Evolutionary conservation across 202 grass and related monocot species (phyloP).

Genomic region (Panicum hallii): DNA sequence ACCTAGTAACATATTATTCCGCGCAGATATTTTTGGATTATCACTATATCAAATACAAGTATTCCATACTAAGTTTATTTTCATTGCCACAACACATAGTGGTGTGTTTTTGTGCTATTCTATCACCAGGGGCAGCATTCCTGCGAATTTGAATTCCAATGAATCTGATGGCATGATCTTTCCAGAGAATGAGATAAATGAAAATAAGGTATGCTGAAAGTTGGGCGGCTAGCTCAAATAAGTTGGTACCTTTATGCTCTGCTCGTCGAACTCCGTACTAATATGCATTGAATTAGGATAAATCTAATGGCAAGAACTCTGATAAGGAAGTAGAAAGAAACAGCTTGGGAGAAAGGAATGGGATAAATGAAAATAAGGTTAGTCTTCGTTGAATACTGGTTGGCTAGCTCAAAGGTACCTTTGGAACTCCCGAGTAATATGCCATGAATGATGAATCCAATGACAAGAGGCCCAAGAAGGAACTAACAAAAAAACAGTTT

Average conservation of each 20-base stretch:
- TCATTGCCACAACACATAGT: background rate
- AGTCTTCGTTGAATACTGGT: background rate
- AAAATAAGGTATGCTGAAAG: background rate
- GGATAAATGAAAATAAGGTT: background rate
- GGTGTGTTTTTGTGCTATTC: background rate
- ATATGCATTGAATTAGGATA: background rate
- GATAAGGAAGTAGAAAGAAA: background rate
- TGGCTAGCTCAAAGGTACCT: background rate
- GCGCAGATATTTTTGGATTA: too few relatives aligned
- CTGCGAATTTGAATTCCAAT: background rate
- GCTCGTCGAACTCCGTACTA: background rate
- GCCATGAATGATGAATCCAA: background rate
- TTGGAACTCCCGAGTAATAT: background rate
- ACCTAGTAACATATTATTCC: background rate
- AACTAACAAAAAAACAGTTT: too few relatives aligned
- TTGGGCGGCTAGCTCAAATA: background rate
- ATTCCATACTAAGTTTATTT: background rate
- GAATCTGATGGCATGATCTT: background rate
- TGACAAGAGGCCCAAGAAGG: background rate
- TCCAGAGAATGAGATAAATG: background rate
- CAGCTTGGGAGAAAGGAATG: background rate
- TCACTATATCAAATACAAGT: background rate
- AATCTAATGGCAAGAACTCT: background rate
- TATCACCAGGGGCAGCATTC: background rate
- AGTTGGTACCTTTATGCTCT: background rate